Evolutionary conservation across 1,139 yeast genomes (phyloP), one percentile per base, ranked within the genome.

Genomic region (Yamadazyma atmosphaerica): DNA sequence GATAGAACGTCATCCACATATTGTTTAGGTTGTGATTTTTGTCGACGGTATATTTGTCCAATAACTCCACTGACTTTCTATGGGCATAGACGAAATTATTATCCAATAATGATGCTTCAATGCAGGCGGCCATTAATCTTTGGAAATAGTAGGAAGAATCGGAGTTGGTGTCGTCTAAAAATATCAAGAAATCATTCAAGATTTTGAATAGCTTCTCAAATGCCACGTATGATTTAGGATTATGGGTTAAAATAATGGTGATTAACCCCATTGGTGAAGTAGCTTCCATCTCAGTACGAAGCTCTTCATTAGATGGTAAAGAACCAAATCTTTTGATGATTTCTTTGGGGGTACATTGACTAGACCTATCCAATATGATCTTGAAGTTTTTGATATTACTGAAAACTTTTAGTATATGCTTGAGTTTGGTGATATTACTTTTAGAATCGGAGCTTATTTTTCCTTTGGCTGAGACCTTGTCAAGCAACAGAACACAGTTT

Each of bases 1-100:
- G 87, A 49, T 79, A 81, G 40, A 81, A 74, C 0, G 83, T 73
- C 33, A 75, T 63, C 87, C 89, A 82, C 38, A 65, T 53, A n/a
- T 65, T 66, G 34, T 62, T 58, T 23, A 77, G 45, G 3, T 39
- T 49, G 4, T 31, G 38, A 4, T 42, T 42, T 4, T 44, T 45
- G 3, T 45, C 36, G 4, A 39, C 42, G 4, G 43, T 34, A 36
- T 51, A 55, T 23, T 55, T 51, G 2, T 55, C 52, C 23, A 69
- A 54, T 22, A 70, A 49, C 53, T 60, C 58, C 59, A 52, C 40
- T 43, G 70, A 41, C 45, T 63, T 50, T 3, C 62, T 59, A 46
- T 69, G 71, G 1, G 87, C 84, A 55, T 62, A 80, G 9, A 56
- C 54, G 45, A 81, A 81, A 51, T 83, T 81, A 37, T 66, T 66